Percentiles rank a stretch among this genome's conserved stretches.
Evolutionary conservation across 768 basidiomycete species (phyloP).

Genomic region (Rhodotorula graminis): DNA sequence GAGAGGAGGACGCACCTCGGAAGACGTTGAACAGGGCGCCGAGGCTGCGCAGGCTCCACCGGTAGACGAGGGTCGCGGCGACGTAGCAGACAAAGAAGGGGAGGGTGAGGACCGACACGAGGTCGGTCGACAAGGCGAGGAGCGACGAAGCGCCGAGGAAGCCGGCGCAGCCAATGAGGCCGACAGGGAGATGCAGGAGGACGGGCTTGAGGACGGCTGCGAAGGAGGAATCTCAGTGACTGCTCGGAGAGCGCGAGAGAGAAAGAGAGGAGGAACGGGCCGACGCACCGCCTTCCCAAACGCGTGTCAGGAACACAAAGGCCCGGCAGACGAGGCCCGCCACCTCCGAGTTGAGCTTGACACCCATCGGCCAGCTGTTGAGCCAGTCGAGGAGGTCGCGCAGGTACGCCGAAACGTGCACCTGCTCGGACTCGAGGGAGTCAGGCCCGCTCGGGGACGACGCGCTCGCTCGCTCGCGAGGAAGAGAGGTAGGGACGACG

Average conservation of each 20-base stretch:
- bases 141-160: constrained; percentile 56
- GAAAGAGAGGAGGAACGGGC: neutral
- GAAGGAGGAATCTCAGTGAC: constrained; percentile 12
- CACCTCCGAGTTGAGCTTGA: constrained; percentile 95
- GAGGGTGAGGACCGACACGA: constrained; percentile 61
- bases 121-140: constrained; percentile 63
- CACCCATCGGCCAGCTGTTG: constrained; percentile 89
- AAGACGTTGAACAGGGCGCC: constrained; percentile 83
- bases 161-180: constrained; percentile 43
- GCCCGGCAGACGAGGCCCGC: constrained; percentile 73
- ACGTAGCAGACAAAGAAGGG: constrained; percentile 70
- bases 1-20: constrained; percentile 57
- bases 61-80: constrained; percentile 60
- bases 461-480: neutral
- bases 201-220: constrained; percentile 35
- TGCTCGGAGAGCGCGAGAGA: constrained; percentile 8
- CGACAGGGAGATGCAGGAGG: constrained; percentile 48
- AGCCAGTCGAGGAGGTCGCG: constrained; percentile 68
- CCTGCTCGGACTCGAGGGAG: constrained; percentile 35
- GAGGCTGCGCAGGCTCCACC: constrained; percentile 56
- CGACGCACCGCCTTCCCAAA: constrained; percentile 65
- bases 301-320: constrained; percentile 60
- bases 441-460: neutral
- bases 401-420: constrained; percentile 53
- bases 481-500: neutral